Evolutionary conservation across 768 basidiomycete species (phyloP).

Genomic region (Mycena vulgaris): DNA sequence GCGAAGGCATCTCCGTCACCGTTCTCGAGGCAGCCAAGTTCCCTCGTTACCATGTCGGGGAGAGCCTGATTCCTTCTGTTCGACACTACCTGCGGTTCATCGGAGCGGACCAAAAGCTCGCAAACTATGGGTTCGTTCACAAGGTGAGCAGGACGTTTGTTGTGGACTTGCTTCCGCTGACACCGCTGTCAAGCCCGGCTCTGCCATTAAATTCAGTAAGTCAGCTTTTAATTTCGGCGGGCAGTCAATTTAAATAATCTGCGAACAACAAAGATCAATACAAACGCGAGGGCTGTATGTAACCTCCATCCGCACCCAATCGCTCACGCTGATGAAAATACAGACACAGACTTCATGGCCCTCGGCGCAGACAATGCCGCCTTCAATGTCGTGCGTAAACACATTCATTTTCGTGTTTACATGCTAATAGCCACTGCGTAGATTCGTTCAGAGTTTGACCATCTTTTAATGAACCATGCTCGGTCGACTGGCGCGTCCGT

Average conservation of each 20-base stretch:
- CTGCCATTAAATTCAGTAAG: slow-evolving; percentile 70
- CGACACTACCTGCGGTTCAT: slow-evolving; percentile 74
- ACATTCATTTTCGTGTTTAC: background rate
- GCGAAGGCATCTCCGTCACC: slow-evolving; percentile 70
- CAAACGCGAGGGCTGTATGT: slow-evolving; percentile 76
- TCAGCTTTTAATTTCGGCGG: slow-evolving; percentile 19
- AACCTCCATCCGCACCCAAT: background rate
- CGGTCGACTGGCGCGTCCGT: slow-evolving; percentile 66
- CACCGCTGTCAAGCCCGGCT: slow-evolving; percentile 62
- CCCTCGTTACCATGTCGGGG: slow-evolving; percentile 72
- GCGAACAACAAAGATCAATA: slow-evolving; percentile 55
- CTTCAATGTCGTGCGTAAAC: slow-evolving; percentile 71
- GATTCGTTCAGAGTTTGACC: slow-evolving; percentile 76
- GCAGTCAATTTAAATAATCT: background rate
- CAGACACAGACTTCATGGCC: slow-evolving; percentile 75
- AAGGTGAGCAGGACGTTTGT: slow-evolving; percentile 57
- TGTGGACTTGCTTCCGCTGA: slow-evolving; percentile 25
- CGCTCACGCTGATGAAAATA: slow-evolving; percentile 1
- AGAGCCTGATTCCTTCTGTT: slow-evolving; percentile 73
- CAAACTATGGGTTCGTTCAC: slow-evolving; percentile 62
- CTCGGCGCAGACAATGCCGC: slow-evolving; percentile 68
- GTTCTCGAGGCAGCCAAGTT: slow-evolving; percentile 70
- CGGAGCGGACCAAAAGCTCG: slow-evolving; percentile 67
- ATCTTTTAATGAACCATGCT: slow-evolving; percentile 70
- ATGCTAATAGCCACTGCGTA: slow-evolving; percentile 36